Base-by-base conservation (phyloP, 2,329 filamentous ascomycete species). In the Curvularia sp. region DNA sequence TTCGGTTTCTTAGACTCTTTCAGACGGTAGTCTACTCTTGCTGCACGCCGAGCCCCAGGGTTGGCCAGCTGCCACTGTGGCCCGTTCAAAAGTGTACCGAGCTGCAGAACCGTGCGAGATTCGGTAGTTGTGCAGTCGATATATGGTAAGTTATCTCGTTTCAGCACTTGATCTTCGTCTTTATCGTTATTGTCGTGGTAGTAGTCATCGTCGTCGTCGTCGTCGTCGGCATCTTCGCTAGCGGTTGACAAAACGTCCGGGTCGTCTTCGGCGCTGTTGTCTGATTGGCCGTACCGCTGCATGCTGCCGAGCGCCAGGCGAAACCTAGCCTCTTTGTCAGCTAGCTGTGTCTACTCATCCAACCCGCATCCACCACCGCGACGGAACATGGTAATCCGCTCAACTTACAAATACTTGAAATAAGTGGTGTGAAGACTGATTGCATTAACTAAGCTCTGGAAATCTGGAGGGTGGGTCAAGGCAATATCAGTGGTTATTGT, bases 301-400 rank as follows among this genome's bases (percentile, higher is more conserved):
- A 64, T 68, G 21, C 61, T 69, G 66, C 62, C 65, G 66, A 66
- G 49, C 71, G 73, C 69, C 70, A 72, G 68, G 49, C 53, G 61
- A 60, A 65, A 59, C 49, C 57, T 60, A 45, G 50, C n/a, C 41
- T 42, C 57, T 63, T 64, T 65, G 63, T 68, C 59, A 61, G 53
- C 53, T 49, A 52, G 48, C 38, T 38, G 38, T 55, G 43, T 47
- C 52, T 49, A 45, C 46, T 30, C 48, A 43, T 46, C 38, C 28
- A 13, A 54, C 50, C 36, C 50, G 41, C 51, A 28, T 34, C 42
- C 46, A 50, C 45, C 19, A 55, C 50, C 42, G 41, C 56, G 41
- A 46, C 42, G 45, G 27, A 6, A 39, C 28, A 49, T n/a, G 18
- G 27, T 28, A 49, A 46, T 41, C 21, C 28, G 15, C 27, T 15